Base-by-base conservation (phyloP, 345 rosid genomes). In the Lepidium didymum region DNA sequence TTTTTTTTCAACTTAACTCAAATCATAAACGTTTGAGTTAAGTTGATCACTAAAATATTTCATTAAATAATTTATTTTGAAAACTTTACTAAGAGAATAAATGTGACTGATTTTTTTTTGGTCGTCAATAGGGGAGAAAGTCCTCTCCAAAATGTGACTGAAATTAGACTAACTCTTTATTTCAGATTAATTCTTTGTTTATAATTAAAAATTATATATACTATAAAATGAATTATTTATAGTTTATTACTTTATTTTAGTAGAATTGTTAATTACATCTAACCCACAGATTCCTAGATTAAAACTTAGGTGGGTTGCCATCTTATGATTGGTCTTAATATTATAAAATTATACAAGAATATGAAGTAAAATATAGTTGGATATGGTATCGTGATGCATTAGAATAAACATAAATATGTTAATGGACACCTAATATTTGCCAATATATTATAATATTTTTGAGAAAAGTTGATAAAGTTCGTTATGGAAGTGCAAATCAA, bases 301-400 rank as follows among this genome's bases (percentile, higher is more conserved):
- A n/a, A 38, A 53, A 14, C 53, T 2, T 31, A 43, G 21, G 23
- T 31, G 42, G 42, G n/a, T 52, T 13, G 8, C 7, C 11, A 55
- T 10, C 10, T 54, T 21, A 41, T 53, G 37, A 23, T 55, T 53
- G 27, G 34, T 35, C 36, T 56, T 14, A 12, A 6, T 8, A 9
- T 46, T 37, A 42, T 56, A 55, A 31, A 27, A 2, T 16, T 37
- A 25, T 37, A 15, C 13, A 31, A 42, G 60, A 50, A 69, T 59
- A 31, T 21, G 37, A 13, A 61, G 37, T 51, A 61, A 51, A 61
- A 41, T 70, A 70, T 61, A 33, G 16, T 23, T 40, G 44, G 62
- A 70, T 60, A 42, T 70, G 61, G 33, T 60, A 38, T 69, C 13
- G 52, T 60, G 60, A 41, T 50, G 60, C 61, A 41, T 51, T 51